Evolutionary conservation across 139 green algal genomes (phyloP), one percentile per base, ranked within the genome.

Genomic region (Chlorella sp.): DNA sequence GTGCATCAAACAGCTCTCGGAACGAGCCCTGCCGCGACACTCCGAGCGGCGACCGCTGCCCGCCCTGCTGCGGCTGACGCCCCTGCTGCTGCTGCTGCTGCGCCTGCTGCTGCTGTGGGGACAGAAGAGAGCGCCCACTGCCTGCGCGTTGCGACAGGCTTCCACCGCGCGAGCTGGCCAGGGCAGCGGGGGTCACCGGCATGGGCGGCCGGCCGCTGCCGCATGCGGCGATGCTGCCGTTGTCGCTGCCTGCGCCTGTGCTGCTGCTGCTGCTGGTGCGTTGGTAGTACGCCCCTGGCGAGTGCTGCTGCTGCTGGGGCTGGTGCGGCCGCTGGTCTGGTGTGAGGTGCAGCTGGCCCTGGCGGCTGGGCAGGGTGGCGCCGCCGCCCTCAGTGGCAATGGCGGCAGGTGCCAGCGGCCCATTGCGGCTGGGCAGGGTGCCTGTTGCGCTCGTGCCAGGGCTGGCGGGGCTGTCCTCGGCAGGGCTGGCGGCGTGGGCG

Each of bases 1-100:
- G 76, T 11, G 76, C 57, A 57, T 73, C 76, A 60, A 82, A 82
- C 13, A 82, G 76, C 57, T 82, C 57, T 17, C 60, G 38, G 11
- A 60, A 82, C 18, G 76, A 57, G 36, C 7, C 25, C 51, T 60
- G 51, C 51, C 51, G 51, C 3, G 51, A 23, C 51, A 21, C 51
- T 21, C 11, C 51, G 12, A 60, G 51, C 4, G 56, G 74, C 17
- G 0, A 18, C 74, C 18, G 55, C 13, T 9, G 25, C 25, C 5
- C 25, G 25, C 68, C 68, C 9, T 38, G 68, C 70, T 56, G 70
- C 70, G 36, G 70, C 70, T 57, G 71, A 39, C 36, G 76, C 75
- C 57, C 34, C 36, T 26, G 76, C 76, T 82, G 60, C 60, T 13
- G 17, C 51, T 20, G 36, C 76, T 6, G 56, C 20, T 28, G 60